A percentile compares a stretch with the other conserved stretches of the same genome.
Conservation (phyloP, 2,329 filamentous ascomycete species). For the Arthroderma sp. region DNA sequence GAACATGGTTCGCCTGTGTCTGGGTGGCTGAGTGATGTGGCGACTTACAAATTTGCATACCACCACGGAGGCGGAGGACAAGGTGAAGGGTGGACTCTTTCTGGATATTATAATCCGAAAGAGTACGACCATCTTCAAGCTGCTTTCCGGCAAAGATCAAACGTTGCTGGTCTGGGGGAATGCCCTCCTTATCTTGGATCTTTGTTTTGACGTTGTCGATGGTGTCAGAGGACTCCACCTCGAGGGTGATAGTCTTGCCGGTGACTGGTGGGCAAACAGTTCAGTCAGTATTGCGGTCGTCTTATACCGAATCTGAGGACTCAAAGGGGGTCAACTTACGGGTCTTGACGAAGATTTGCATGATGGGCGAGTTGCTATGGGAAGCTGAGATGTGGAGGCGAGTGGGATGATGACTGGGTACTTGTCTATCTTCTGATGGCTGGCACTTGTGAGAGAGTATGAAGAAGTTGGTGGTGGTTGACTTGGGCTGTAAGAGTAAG, state of each 20-base stretch:
- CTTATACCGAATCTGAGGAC: slow-evolving; percentile 20
- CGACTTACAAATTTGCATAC: slow-evolving; percentile 50
- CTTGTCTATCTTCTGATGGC: too few species aligned
- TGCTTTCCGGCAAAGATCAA: slow-evolving; percentile 49
- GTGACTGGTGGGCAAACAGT: slow-evolving; percentile 47
- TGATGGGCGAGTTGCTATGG: too few species aligned
- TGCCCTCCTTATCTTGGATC: slow-evolving; percentile 50
- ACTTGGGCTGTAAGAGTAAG: slow-evolving; percentile 8
- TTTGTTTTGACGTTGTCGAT: slow-evolving; percentile 48
- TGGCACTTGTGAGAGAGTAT: too few species aligned
- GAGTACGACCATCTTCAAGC: slow-evolving; percentile 45
- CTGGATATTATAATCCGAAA: slow-evolving; percentile 47
- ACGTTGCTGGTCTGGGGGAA: slow-evolving; percentile 47
- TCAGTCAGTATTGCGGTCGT: slow-evolving; percentile 10
- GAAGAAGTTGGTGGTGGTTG: slow-evolving; percentile 11
- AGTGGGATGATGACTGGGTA: too few species aligned
- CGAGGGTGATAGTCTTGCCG: slow-evolving; percentile 44
- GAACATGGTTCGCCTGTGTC: slow-evolving; percentile 13
- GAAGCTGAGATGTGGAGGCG: too few species aligned
- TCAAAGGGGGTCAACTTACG: slow-evolving; percentile 45
- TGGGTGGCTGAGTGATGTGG: not conserved
- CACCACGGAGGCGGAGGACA: slow-evolving; percentile 59
- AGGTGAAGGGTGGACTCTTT: slow-evolving; percentile 59
- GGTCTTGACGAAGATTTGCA: slow-evolving; percentile 99
- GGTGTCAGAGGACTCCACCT: slow-evolving; percentile 39